Evolutionary conservation across 2,329 filamentous ascomycete genomes (phyloP).

Genomic region (Mollisiaceae sp.): DNA sequence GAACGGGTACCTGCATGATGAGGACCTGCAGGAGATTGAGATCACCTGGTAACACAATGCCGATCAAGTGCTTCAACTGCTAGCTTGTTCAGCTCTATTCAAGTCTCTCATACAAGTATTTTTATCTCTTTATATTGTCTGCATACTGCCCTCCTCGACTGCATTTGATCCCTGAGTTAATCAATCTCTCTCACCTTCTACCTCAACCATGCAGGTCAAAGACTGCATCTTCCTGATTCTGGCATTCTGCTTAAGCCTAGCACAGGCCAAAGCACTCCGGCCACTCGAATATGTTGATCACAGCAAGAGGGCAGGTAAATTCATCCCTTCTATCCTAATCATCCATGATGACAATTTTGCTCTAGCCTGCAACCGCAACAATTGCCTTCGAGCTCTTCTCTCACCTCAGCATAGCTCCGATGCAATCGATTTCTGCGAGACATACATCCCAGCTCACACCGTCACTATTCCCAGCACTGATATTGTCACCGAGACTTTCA

Average conservation of each 20-base stretch:
- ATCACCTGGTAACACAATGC: neutral
- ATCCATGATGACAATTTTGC: neutral
- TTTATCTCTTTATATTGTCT: neutral
- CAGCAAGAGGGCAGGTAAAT: neutral
- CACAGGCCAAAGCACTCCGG: neutral
- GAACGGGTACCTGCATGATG: neutral
- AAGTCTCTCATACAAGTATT: neutral
- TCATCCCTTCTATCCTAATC: neutral
- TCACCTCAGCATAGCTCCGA: neutral
- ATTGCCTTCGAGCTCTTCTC: slow-evolving; percentile 13
- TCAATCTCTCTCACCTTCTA: neutral
- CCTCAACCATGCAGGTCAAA: neutral
- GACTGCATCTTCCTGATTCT: neutral
- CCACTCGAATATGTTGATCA: neutral
- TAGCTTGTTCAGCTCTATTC: neutral
- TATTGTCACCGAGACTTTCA: neutral
- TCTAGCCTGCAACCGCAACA: slow-evolving; percentile 5
- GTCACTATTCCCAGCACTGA: neutral
- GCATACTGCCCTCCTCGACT: neutral
- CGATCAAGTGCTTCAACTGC: neutral
- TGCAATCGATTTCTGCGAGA: slow-evolving; percentile 5
- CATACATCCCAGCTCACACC: neutral
- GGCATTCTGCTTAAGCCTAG: neutral
- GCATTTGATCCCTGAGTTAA: neutral
- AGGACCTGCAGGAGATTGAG: neutral